These are phyloP conservation scores for Venturia aucupariae DNA, from an alignment of 2,329 filamentous ascomycete species.

Conservation along the genomic window DNA sequence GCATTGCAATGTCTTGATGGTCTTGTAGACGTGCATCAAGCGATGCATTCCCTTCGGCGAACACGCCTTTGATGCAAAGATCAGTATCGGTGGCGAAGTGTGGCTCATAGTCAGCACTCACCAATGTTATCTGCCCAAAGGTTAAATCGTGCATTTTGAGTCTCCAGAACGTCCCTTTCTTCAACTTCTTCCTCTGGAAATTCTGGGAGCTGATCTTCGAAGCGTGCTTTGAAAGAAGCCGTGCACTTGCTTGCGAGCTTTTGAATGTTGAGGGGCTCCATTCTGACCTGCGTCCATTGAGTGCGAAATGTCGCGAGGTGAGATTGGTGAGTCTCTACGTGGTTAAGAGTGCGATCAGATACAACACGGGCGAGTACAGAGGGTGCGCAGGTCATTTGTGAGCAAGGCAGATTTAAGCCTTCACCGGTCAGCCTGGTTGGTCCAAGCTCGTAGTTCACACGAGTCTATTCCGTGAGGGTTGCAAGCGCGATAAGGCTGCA, in stretches of 20 bases:
- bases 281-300: background rate
- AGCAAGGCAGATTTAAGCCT: background rate
- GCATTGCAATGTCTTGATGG: slow-evolving; percentile 1
- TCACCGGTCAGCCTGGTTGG: background rate
- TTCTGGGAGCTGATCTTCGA: background rate
- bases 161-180: background rate
- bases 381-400: background rate
- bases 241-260: background rate
- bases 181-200: background rate
- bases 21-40: slow-evolving; percentile 18
- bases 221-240: background rate
- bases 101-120: background rate
- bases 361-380: background rate
- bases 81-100: background rate
- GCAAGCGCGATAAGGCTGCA: background rate
- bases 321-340: background rate
- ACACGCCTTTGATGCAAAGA: slow-evolving; percentile 13
- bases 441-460: background rate
- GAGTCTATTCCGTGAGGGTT: background rate
- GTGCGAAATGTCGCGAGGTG: background rate
- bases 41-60: slow-evolving; percentile 18
- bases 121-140: slow-evolving; percentile 19
- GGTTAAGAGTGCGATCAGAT: background rate
- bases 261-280: background rate
- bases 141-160: slow-evolving; percentile 15